Evolutionary conservation across 2,329 filamentous ascomycete genomes (phyloP).

Genomic region (Pezicula rhizophila): DNA sequence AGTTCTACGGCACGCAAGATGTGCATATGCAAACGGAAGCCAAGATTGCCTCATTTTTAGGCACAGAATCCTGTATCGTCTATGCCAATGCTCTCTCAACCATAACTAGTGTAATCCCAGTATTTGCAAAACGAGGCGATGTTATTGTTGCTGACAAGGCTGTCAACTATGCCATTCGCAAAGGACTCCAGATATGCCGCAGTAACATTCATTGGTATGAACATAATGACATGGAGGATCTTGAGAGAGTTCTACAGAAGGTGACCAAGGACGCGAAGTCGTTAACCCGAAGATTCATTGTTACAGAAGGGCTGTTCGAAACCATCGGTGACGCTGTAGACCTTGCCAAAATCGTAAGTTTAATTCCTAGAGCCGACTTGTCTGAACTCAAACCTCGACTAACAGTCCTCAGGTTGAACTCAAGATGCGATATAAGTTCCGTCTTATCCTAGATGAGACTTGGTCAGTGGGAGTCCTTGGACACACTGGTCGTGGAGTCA

Average conservation of each 20-base stretch:
- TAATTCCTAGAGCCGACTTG: not conserved
- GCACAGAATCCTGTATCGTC: constrained; percentile 83
- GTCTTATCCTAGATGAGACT: constrained; percentile 93
- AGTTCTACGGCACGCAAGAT: constrained; percentile 97
- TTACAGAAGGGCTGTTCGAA: constrained; percentile 93
- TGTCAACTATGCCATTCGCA: constrained; percentile 89
- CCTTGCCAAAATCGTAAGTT: constrained; percentile 72
- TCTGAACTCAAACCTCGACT: not conserved
- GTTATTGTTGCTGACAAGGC: constrained; percentile 93
- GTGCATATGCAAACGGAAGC: constrained; percentile 96
- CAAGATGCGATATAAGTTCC: constrained; percentile 96
- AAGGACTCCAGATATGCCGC: constrained; percentile 86
- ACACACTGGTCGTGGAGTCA: constrained; percentile 83
- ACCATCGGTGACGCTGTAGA: constrained; percentile 79
- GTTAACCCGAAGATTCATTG: constrained; percentile 87
- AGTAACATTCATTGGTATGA: constrained; percentile 92
- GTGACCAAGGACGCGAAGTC: constrained; percentile 75
- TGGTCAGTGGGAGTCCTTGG: constrained; percentile 98
- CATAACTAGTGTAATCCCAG: constrained; percentile 92
- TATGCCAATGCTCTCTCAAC: constrained; percentile 96
- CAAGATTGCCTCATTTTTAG: constrained; percentile 85
- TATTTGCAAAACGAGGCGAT: constrained; percentile 94
- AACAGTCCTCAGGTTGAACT: constrained; percentile 64
- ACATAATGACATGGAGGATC: constrained; percentile 91
- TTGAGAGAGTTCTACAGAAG: constrained; percentile 78